These are phyloP conservation scores for Epichloe coenophiala DNA, from an alignment of 2,329 filamentous ascomycete genomes.

Conservation along the genomic window DNA sequence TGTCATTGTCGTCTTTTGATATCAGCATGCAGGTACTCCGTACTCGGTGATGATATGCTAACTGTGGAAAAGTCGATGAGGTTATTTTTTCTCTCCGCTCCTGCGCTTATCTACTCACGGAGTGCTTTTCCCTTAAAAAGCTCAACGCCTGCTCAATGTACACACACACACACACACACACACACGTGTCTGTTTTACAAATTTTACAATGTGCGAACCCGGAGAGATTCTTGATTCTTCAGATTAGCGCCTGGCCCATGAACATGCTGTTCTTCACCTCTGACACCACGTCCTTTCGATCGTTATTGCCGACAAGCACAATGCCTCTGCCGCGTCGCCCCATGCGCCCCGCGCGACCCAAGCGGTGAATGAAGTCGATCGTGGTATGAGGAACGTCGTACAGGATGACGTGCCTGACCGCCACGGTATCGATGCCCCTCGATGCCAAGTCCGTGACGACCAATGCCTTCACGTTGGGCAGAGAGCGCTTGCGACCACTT, in stretches of 20 bases:
- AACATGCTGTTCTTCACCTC: slow-evolving; percentile 89
- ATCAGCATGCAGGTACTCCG: no score
- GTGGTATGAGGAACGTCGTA: slow-evolving; percentile 98
- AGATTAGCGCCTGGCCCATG: slow-evolving; percentile 66
- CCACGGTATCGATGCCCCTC: slow-evolving; percentile 84
- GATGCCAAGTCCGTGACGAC: slow-evolving; percentile 91
- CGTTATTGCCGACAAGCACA: slow-evolving; percentile 79
- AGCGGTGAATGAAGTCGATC: slow-evolving; percentile 94
- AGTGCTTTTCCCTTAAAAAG: background rate
- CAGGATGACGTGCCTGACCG: slow-evolving; percentile 80
- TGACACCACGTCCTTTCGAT: slow-evolving; percentile 77
- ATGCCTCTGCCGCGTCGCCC: slow-evolving; percentile 78
- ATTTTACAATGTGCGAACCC: slow-evolving; percentile 24
- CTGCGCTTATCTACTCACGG: background rate
- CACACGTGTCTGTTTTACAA: slow-evolving; percentile 22
- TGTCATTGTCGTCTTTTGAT: background rate
- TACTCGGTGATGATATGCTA: no score
- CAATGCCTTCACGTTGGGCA: slow-evolving; percentile 75
- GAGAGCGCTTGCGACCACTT: slow-evolving; percentile 29
- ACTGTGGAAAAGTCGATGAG: no score
- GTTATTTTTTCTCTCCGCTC: no score
- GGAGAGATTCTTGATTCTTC: slow-evolving; percentile 10
- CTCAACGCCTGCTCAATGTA: background rate
- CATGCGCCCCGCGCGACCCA: slow-evolving; percentile 87
- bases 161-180: slow-evolving; percentile 5